These are phyloP conservation scores for Zostera marina DNA, from an alignment of 116 monocot genomes.

Conservation along the genomic window DNA sequence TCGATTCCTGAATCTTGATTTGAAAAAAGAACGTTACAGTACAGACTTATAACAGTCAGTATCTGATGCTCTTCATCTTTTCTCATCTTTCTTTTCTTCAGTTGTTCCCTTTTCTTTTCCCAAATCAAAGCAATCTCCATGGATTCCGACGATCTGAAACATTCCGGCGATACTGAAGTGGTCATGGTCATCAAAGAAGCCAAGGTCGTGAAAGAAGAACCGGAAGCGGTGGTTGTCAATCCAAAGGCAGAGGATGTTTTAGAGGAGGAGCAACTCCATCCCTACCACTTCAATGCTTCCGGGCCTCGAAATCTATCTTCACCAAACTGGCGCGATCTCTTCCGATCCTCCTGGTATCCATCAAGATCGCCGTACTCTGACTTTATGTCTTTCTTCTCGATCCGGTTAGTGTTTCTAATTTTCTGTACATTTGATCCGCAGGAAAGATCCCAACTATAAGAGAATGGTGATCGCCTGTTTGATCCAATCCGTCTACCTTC, in stretches of 20 bases:
- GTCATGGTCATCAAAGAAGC: slow-evolving; percentile 1
- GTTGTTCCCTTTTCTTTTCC: too few relatives aligned
- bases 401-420: not conserved
- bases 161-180: not conserved
- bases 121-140: too few relatives aligned
- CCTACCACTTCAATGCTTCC: slow-evolving; percentile 56
- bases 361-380: not conserved
- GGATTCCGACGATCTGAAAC: too few relatives aligned
- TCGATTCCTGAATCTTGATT: too few relatives aligned
- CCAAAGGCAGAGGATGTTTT: not conserved
- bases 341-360: slow-evolving; percentile 65
- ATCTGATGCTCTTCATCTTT: too few relatives aligned
- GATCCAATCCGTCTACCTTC: slow-evolving; percentile 76
- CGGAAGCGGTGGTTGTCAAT: not conserved
- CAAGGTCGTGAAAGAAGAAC: not conserved
- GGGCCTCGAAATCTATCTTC: slow-evolving; percentile 67
- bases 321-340: slow-evolving; percentile 74
- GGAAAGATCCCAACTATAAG: slow-evolving; percentile 79
- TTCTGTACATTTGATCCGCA: slow-evolving; percentile 7
- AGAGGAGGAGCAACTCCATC: slow-evolving; percentile 19
- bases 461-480: slow-evolving; percentile 86
- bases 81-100: too few relatives aligned
- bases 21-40: too few relatives aligned
- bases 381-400: not conserved
- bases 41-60: too few relatives aligned